Base-by-base conservation (phyloP, 441 rosid species). In the Biscutella laevigata region DNA sequence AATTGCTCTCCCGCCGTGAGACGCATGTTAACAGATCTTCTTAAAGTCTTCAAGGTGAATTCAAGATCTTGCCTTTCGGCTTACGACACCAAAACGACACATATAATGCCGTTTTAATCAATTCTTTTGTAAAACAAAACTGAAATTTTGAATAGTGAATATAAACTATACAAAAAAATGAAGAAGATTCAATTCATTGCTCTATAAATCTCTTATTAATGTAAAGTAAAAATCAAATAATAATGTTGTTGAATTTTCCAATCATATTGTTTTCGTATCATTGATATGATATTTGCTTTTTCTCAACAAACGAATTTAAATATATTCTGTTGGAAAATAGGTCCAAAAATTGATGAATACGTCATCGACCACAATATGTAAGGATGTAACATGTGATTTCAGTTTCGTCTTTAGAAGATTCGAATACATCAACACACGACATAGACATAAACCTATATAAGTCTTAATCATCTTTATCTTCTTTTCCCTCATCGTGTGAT, bases 21-120 rank as follows among this genome's bases (percentile, higher is more conserved):
- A 66, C 84, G 74, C 38, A 88, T 88, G 96, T 62, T 77, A 38
- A 48, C 75, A 17, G 98, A 91, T 58, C 73, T 91, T 70, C 66
- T 91, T 39, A 88, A 77, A 64, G 72, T 77, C 30, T 88, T 80
- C 26, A 67, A 81, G 57, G 75, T 73, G 45, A 73, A 76, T 71
- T 80, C 78, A 9, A 75, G 78, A 65, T 78, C 81, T 11, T 79
- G 88, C 55, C 79, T 81, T 41, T 66, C 86, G 9, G 74, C 82
- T 59, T 90, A 90, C 62, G 95, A 83, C 42, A 87, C 98, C 14
- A 83, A 83, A 62, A 81, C 96, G 47, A 87, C 92, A 30, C 96
- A 87, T 65, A 83, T 87, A 32, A 87, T 83, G 92, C 98, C 98
- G 61, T 87, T 80, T 61, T 90, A 75, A 84, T 74, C 14, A 11